Evolutionary conservation across 2,329 filamentous ascomycete species (phyloP), one percentile per base, ranked within the genome.

Genomic region (Trichoderma semiorbis): DNA sequence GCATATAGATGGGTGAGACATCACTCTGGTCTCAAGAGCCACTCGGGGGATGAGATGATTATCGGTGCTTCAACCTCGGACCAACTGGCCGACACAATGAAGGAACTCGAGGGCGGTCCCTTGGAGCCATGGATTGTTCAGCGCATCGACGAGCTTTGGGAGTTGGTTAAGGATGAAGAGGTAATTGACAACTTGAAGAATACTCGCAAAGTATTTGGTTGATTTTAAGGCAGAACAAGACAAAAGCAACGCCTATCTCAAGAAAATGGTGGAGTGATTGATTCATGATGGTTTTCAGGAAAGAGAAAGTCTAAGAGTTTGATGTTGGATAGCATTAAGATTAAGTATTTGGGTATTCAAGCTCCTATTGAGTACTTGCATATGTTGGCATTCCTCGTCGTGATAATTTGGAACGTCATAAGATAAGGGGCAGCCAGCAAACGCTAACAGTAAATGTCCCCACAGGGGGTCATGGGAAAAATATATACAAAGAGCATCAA

Each of bases 41-140:
- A 76, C 24, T 75, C 76, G 12, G 81, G 80, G 32, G 83, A 83
- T 75, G 77, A 73, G 12, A 73, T 84, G 71, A 80, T 84, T 65
- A 74, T 84, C 18, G 83, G 83, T 6, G 81, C 81, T 2, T 80
- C 76, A 39, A 81, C 75, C 58, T 72, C 77, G 5, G 76, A 78
- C 39, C 82, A 84, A 76, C 73, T 84, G n/a, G 75, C 78, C 66
- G 74, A 80, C 53, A 82, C 81, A 18, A 71, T 84, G 57, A 74
- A 77, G 30, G 79, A 79, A 60, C 75, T 85, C 12, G 77, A 81
- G 69, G 79, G 79, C 83, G 87, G 90, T 0, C 88, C 89, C 0
- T 77, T 92, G 70, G 89, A 89, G 0, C 84, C 88, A 32, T 89
- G 90, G 60, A 86, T 91, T n/a, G 83, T 91, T n/a, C 82, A 89